Percentiles rank a stretch among this genome's conserved stretches.
Conservation (phyloP, 2,329 filamentous ascomycete genomes). For the Rasamsonia emersonii region DNA sequence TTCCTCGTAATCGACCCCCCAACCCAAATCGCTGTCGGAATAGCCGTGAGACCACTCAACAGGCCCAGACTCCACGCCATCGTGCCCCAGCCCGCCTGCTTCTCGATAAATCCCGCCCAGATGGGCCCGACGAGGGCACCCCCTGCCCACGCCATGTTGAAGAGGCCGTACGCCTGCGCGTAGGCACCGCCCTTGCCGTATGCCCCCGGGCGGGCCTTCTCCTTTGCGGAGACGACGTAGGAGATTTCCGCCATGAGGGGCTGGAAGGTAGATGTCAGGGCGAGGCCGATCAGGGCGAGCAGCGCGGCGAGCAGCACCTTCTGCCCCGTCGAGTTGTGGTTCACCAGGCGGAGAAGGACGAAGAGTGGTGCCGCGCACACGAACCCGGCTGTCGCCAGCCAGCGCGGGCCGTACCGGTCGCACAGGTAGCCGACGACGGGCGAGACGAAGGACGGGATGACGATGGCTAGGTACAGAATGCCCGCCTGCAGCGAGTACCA, state of each 20-base stretch:
- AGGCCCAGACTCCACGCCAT: slow-evolving; percentile 22
- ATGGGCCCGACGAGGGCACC: slow-evolving; percentile 55
- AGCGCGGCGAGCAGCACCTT: slow-evolving; percentile 58
- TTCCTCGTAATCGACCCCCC: slow-evolving; percentile 8
- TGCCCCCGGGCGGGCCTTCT: slow-evolving; percentile 60
- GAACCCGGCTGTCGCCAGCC: slow-evolving; percentile 49
- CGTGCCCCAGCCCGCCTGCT: slow-evolving; percentile 23
- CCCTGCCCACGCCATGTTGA: slow-evolving; percentile 53
- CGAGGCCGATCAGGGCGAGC: slow-evolving; percentile 51
- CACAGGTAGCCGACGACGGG: slow-evolving; percentile 47
- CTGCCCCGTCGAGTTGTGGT: slow-evolving; percentile 47
- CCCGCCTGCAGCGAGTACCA: slow-evolving; percentile 52
- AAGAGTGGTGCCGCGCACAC: slow-evolving; percentile 50
- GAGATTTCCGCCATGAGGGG: slow-evolving; percentile 66
- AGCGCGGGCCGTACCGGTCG: slow-evolving; percentile 54
- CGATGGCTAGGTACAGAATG: slow-evolving; percentile 49
- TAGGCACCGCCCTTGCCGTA: slow-evolving; percentile 46
- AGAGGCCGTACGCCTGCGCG: slow-evolving; percentile 57
- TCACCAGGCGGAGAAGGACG: slow-evolving; percentile 57
- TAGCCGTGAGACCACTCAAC: slow-evolving; percentile 18
- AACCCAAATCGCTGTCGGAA: slow-evolving; percentile 13
- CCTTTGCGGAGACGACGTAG: slow-evolving; percentile 42
- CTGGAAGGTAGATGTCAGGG: slow-evolving; percentile 51
- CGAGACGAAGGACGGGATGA: slow-evolving; percentile 53
- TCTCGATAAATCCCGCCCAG: slow-evolving; percentile 39